Evolutionary conservation across 257 asterid genomes (phyloP).

Genomic region (Solanum clarkiae): DNA sequence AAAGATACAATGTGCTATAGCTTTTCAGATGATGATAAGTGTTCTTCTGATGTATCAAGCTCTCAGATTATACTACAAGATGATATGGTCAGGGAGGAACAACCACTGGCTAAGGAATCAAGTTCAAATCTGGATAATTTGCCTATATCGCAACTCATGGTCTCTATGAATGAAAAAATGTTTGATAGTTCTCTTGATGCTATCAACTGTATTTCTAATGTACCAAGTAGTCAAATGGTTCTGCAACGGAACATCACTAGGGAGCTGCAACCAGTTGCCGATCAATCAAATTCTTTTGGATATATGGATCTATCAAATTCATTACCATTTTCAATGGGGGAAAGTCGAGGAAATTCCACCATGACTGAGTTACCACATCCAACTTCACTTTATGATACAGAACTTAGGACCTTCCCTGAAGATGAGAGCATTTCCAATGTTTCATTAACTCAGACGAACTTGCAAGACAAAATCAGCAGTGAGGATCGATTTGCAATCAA

Average conservation of each 20-base stretch:
- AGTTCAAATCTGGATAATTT: neutral
- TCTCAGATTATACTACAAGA: neutral
- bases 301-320: neutral
- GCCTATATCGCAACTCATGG: neutral
- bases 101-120: neutral
- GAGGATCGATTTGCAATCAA: neutral
- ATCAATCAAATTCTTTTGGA: neutral
- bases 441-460: neutral
- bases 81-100: neutral
- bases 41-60: neutral
- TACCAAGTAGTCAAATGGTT: neutral
- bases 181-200: neutral
- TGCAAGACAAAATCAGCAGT: neutral
- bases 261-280: neutral
- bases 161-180: neutral
- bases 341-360: neutral
- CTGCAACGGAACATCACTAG: neutral
- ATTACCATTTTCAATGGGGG: neutral
- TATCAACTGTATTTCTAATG: neutral
- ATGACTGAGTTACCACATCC: neutral
- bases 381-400: conserved; percentile 11
- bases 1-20: neutral
- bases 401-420: neutral
- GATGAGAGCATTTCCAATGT: neutral
- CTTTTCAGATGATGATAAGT: neutral